These are phyloP conservation scores for Cutaneotrichosporon sp. DNA, from an alignment of 1,284 basidiomycete species.

Conservation along the genomic window DNA sequence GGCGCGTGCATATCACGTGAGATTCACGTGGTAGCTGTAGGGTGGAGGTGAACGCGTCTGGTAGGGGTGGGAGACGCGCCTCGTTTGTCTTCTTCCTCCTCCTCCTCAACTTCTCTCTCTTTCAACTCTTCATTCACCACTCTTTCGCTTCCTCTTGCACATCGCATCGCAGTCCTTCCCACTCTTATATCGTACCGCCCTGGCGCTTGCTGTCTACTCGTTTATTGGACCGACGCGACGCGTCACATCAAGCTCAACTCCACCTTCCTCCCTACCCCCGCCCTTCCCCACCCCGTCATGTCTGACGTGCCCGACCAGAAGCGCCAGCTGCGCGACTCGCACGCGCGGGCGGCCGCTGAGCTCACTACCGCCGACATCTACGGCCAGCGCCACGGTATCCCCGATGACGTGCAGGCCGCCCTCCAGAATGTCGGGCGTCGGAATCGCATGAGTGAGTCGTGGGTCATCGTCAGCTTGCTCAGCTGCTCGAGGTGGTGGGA, in stretches of 20 bases:
- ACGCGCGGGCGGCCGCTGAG: conserved; percentile 14
- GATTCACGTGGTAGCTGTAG: background rate
- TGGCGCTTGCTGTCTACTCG: background rate
- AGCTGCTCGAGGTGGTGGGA: background rate
- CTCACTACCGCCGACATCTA: conserved; percentile 44
- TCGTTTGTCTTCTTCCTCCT: background rate
- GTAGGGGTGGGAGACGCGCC: background rate
- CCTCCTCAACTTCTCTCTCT: background rate
- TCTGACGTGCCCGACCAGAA: conserved; percentile 24
- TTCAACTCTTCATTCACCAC: background rate
- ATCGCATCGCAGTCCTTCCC: too few relatives aligned
- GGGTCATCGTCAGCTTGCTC: background rate
- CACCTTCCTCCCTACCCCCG: background rate
- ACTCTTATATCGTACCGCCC: too few relatives aligned
- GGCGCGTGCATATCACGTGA: background rate
- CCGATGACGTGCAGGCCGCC: conserved; percentile 33
- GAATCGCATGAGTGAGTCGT: conserved; percentile 39
- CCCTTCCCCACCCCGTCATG: conserved; percentile 7
- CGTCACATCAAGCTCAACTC: background rate
- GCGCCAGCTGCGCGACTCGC: conserved; percentile 27
- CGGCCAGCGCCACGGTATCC: conserved; percentile 38
- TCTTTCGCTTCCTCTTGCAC: too few relatives aligned
- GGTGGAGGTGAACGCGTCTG: background rate
- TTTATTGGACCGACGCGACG: background rate
- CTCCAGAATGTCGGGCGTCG: conserved; percentile 40